Evolutionary conservation across 495 filamentous ascomycete species (phyloP).

Genomic region (Hypomontagnella submonticulosa): DNA sequence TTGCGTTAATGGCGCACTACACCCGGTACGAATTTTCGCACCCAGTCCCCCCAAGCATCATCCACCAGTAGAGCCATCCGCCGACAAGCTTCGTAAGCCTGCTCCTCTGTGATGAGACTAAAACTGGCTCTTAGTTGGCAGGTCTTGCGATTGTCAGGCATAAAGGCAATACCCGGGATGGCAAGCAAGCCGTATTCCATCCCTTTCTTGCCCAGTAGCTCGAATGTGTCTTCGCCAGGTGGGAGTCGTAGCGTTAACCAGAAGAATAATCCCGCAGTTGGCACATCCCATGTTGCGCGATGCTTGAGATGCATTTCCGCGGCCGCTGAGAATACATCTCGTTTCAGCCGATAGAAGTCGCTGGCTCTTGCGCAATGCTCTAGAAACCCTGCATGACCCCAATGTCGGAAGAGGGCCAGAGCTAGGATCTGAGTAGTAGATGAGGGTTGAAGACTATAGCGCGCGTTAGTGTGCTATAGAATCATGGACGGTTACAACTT

Average conservation of each 20-base stretch:
- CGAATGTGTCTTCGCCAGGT: constrained; percentile 12
- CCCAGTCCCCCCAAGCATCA: constrained; percentile 14
- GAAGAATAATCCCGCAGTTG: constrained; percentile 15
- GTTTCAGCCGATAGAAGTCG: constrained; percentile 12
- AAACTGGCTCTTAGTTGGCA: constrained; percentile 11
- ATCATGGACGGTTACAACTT: background rate
- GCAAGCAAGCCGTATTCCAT: constrained; percentile 16
- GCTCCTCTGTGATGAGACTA: constrained; percentile 14
- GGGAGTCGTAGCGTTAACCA: constrained; percentile 13
- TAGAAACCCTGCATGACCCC: constrained; percentile 15
- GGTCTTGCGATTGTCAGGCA: constrained; percentile 16
- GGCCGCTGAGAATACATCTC: constrained; percentile 12
- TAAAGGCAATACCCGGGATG: constrained; percentile 14
- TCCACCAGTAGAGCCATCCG: constrained; percentile 13
- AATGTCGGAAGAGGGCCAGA: constrained; percentile 10
- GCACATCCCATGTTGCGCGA: constrained; percentile 18
- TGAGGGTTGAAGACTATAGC: constrained; percentile 14
- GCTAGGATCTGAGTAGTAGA: constrained; percentile 13
- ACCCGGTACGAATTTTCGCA: background rate
- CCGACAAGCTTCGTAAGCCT: constrained; percentile 15
- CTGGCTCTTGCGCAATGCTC: constrained; percentile 10
- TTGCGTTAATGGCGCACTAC: background rate
- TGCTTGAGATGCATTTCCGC: constrained; percentile 7
- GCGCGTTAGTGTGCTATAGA: background rate
- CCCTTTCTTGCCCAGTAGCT: constrained; percentile 12